phyloP scores from a whole-genome alignment of 176 grass and related monocot species.

The Hsuehochloa calcarea region DNA sequence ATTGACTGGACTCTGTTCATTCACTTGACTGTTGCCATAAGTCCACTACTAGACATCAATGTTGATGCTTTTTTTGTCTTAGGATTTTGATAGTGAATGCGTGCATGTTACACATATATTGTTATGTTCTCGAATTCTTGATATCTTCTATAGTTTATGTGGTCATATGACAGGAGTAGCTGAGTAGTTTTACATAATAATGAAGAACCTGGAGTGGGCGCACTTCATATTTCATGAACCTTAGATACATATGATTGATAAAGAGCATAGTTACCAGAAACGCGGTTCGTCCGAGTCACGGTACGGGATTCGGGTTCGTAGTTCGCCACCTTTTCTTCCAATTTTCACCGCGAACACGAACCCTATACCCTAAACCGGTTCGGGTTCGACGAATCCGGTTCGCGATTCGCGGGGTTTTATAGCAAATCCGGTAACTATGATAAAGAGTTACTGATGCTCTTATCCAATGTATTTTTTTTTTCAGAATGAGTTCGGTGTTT shows the following conservation, averaged over 20 bases:
- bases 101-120: not conserved
- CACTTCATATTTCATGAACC: not conserved
- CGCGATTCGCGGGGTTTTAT: too few relatives aligned
- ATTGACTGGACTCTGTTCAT: not conserved
- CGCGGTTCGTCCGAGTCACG: too few relatives aligned
- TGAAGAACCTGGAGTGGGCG: not conserved
- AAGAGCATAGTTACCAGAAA: not conserved
- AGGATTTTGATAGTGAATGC: constrained; percentile 4
- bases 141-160: not conserved
- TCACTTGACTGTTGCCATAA: constrained; percentile 3
- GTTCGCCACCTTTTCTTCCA: too few relatives aligned
- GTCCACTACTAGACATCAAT: not conserved
- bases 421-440: not conserved
- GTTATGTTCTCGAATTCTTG: not conserved
- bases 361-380: too few relatives aligned
- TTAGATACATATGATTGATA: constrained; percentile 9
- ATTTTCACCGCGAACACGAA: too few relatives aligned
- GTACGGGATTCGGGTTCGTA: too few relatives aligned
- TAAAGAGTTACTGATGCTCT: constrained; percentile 35
- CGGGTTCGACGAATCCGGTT: too few relatives aligned
- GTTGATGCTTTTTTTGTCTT: not conserved
- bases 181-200: constrained; percentile 9
- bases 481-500: constrained; percentile 85
- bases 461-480: constrained; percentile 37
- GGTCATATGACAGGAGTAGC: not conserved